Evolutionary conservation across 1,139 yeast genomes (phyloP).

Genomic region (Pneumocystis wakefieldiae): DNA sequence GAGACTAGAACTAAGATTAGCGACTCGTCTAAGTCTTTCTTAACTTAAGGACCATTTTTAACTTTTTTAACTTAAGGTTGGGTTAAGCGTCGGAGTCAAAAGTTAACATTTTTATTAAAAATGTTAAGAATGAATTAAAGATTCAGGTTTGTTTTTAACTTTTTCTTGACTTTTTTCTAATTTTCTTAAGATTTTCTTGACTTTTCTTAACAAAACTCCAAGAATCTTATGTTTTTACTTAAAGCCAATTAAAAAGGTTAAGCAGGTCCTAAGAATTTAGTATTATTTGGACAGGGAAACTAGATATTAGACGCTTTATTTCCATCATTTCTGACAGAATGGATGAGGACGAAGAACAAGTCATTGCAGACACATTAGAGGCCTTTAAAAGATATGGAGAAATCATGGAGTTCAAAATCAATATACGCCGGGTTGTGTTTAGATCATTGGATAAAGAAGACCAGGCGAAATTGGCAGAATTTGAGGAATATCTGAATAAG

Average conservation of each 20-base stretch:
- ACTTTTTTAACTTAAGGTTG: neutral
- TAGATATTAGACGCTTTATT: neutral
- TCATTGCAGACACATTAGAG: neutral
- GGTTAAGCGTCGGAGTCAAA: too few relatives aligned
- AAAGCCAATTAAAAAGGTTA: too few relatives aligned
- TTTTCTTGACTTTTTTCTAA: neutral
- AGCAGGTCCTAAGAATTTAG: neutral
- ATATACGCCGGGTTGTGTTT: neutral
- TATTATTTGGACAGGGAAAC: neutral
- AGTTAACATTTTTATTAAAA: neutral
- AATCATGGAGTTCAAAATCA: neutral
- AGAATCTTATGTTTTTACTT: neutral
- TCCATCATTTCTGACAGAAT: neutral
- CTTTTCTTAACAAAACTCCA: neutral
- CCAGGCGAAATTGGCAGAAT: neutral
- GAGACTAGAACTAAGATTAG: conserved; percentile 40
- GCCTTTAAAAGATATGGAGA: neutral
- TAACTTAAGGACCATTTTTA: neutral
- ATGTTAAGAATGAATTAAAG: neutral
- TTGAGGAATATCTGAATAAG: neutral
- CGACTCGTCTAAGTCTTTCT: neutral
- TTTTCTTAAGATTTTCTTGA: neutral
- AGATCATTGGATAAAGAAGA: neutral
- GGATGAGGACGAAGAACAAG: neutral
- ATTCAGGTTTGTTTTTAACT: neutral